Conservation (phyloP, 805 yeast genomes). For the Candida khao-thaluensis region DNA sequence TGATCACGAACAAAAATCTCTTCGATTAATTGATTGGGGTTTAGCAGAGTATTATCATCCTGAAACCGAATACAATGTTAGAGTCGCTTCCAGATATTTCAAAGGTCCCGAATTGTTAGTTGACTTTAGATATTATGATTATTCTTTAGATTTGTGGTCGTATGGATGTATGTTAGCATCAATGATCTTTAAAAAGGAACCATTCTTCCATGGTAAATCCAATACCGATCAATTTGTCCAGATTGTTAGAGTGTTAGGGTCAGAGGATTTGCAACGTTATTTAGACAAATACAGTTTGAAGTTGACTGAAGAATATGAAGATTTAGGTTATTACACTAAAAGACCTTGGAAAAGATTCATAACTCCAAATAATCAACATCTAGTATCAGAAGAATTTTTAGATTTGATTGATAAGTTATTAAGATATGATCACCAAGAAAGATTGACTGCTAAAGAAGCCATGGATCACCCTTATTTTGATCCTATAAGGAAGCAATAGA, state of each 20-base stretch:
- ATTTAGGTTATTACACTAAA: constrained; percentile 62
- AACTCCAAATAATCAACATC: constrained; percentile 51
- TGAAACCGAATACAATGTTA: constrained; percentile 84
- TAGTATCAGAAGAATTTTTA: constrained; percentile 54
- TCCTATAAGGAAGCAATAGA: constrained; percentile 17
- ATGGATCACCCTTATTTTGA: constrained; percentile 70
- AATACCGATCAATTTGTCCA: constrained; percentile 90
- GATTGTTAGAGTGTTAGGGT: constrained; percentile 84
- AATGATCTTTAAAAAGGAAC: constrained; percentile 84
- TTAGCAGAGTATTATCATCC: constrained; percentile 90
- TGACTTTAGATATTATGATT: constrained; percentile 80
- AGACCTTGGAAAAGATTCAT: constrained; percentile 67
- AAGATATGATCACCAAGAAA: constrained; percentile 81
- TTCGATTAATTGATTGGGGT: constrained; percentile 92
- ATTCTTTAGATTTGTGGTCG: constrained; percentile 87
- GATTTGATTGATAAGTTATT: constrained; percentile 73
- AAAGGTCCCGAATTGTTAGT: constrained; percentile 90
- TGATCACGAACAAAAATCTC: constrained; percentile 60
- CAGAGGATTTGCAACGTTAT: constrained; percentile 69
- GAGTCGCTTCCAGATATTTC: constrained; percentile 89
- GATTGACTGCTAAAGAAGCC: constrained; percentile 87
- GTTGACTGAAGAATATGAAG: constrained; percentile 77
- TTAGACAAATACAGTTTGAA: constrained; percentile 65
- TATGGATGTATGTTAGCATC: constrained; percentile 90
- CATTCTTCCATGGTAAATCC: constrained; percentile 88